Evolutionary conservation across 2,329 filamentous ascomycete genomes (phyloP).

Genomic region (Dothistroma pini): DNA sequence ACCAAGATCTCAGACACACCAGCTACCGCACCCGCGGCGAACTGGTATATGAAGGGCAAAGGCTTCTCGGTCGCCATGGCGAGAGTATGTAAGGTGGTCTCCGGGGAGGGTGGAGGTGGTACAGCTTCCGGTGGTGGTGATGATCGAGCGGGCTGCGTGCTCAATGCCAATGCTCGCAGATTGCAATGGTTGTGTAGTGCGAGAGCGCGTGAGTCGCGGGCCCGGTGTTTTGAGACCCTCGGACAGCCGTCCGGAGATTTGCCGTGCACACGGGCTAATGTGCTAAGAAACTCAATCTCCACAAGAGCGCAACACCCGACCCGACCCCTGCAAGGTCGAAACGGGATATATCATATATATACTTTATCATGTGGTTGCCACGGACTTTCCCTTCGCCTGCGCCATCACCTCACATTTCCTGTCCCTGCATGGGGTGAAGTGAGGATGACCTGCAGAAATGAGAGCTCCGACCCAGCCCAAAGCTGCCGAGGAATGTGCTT

Average conservation of each 20-base stretch:
- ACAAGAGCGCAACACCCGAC: no score
- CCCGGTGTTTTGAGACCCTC: neutral
- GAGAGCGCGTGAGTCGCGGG: neutral
- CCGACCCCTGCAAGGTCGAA: no score
- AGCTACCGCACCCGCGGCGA: conserved; percentile 92
- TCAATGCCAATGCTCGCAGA: neutral
- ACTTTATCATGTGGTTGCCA: no score
- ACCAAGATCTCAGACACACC: conserved; percentile 75
- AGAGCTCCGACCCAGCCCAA: neutral
- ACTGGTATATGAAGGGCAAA: conserved; percentile 90
- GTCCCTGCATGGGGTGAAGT: no score
- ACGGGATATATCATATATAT: no score
- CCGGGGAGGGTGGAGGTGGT: conserved; percentile 18
- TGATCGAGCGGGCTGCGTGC: neutral
- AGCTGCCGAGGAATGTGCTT: neutral
- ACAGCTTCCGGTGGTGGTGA: neutral
- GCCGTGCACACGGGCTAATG: no score
- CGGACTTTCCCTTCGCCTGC: no score
- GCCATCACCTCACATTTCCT: no score
- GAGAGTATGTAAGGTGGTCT: conserved; percentile 11
- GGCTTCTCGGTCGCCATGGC: conserved; percentile 61
- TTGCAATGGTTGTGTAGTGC: neutral
- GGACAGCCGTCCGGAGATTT: no score
- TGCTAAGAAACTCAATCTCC: no score
- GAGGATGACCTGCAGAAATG: neutral